Evolutionary conservation across 495 filamentous ascomycete genomes (phyloP), one percentile per base, ranked within the genome.

Genomic region (Rostrohypoxylon terebratum): DNA sequence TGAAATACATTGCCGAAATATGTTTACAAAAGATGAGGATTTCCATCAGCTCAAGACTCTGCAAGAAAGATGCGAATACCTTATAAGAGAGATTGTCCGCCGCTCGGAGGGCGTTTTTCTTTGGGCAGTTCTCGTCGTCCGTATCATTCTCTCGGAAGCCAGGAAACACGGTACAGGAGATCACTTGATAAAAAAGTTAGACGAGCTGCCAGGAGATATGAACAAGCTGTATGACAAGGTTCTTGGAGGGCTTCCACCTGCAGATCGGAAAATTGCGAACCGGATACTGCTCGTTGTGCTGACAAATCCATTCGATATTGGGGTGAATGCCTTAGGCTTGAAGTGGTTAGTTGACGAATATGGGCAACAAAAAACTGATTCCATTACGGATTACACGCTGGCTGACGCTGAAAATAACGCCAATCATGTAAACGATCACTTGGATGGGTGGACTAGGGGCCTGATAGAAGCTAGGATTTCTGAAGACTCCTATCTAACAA

Each of bases 401-500:
- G 0, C 1, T 13, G 28, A 34, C 1, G 25, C 13, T 4, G 23
- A 33, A 7, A 13, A 34, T 0, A 1, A 55, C 14, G 18, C 36
- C 1, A 0, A 1, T 0, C 36, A 55, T 14, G 51, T 55, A 1
- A 18, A 18, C 1, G 9, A 33, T 1, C 23, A 55, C 9, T 28
- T 55, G 28, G 51, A 55, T 7, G 28, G 28, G 18, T 55, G 51
- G 51, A 55, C 51, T 34, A 28, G 13, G 25, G 51, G 51, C 18
- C 14, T 55, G 5, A 10, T 55, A 7, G 51, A 55, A 34, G 3
- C n/a, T 0, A 14, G 14, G 14, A 14, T 11, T 14, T 14, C 2
- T 13, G 1, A 1, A 7, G 34, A 38, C 34, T 10, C 23, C n/a
- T n/a, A n/a, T n/a, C n/a, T n/a, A n/a, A n/a, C n/a, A n/a, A n/a